These are phyloP conservation scores for Geotrichum phurueaensis DNA, from an alignment of 1,139 yeast genomes.

Conservation along the genomic window DNA sequence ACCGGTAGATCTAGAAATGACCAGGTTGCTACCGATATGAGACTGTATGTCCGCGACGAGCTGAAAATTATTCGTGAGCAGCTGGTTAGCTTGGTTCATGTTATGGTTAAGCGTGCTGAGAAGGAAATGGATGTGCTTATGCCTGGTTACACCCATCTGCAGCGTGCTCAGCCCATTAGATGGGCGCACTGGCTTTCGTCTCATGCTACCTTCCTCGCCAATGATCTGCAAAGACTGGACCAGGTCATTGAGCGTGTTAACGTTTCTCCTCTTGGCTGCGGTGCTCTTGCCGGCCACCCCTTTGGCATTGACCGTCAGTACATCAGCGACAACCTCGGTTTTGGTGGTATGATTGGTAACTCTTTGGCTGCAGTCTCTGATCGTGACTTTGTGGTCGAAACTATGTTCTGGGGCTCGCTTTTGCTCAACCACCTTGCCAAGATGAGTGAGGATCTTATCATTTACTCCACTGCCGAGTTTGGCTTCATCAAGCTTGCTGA, in stretches of 20 bases:
- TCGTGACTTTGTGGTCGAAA: constrained; percentile 94
- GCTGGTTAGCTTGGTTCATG: constrained; percentile 56
- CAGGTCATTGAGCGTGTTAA: constrained; percentile 81
- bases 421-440: constrained; percentile 94
- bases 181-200: constrained; percentile 97
- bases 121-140: constrained; percentile 82
- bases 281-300: constrained; percentile 98
- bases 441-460: constrained; percentile 88
- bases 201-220: constrained; percentile 89
- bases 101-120: constrained; percentile 69
- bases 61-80: constrained; percentile 54
- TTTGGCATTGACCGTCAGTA: constrained; percentile 94
- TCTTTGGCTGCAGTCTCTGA: constrained; percentile 93
- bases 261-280: constrained; percentile 88
- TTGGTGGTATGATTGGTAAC: constrained; percentile 83
- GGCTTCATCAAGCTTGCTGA: constrained; percentile 90
- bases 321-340: constrained; percentile 72
- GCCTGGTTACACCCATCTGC: constrained; percentile 99
- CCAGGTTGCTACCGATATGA: constrained; percentile 97
- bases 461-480: constrained; percentile 95
- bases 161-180: constrained; percentile 97
- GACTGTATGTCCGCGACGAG: constrained; percentile 82
- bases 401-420: constrained; percentile 95
- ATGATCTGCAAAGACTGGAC: constrained; percentile 77
- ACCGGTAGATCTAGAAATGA: constrained; percentile 98